Evolutionary conservation across 768 basidiomycete species (phyloP).

Genomic region (Mycena rebaudengoi): DNA sequence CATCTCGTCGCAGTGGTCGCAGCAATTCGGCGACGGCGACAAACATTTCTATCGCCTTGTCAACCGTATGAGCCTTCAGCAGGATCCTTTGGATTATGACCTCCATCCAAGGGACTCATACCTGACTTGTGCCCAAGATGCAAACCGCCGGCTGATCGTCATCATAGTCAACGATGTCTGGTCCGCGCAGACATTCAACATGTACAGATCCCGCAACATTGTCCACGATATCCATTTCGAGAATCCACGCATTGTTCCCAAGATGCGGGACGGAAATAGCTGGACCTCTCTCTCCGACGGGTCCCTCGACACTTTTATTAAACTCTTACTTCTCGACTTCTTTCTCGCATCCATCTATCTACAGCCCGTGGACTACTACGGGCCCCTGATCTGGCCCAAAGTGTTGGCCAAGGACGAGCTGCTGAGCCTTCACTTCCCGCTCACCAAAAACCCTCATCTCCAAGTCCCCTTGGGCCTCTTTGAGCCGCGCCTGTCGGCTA

Average conservation of each 20-base stretch:
- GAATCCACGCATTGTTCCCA: slow-evolving; percentile 15
- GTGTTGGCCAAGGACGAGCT: slow-evolving; percentile 10
- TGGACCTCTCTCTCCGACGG: slow-evolving; percentile 15
- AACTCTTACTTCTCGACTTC: slow-evolving; percentile 14
- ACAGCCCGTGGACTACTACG: slow-evolving; percentile 15
- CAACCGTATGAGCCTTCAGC: slow-evolving; percentile 14
- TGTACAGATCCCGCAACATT: slow-evolving; percentile 12
- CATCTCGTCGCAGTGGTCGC: slow-evolving; percentile 15
- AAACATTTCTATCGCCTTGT: slow-evolving; percentile 13
- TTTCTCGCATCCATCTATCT: slow-evolving; percentile 13
- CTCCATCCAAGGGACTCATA: slow-evolving; percentile 13
- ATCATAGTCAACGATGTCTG: slow-evolving; percentile 14
- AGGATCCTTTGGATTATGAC: slow-evolving; percentile 14
- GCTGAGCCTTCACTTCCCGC: slow-evolving; percentile 8
- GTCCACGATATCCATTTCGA: slow-evolving; percentile 10
- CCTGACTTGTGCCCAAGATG: slow-evolving; percentile 14
- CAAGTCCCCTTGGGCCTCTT: slow-evolving; percentile 14
- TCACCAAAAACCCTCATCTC: slow-evolving; percentile 11
- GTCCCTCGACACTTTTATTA: slow-evolving; percentile 13
- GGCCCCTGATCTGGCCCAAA: slow-evolving; percentile 10
- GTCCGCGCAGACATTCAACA: slow-evolving; percentile 8
- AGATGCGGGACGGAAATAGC: slow-evolving; percentile 10
- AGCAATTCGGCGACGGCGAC: slow-evolving; percentile 9
- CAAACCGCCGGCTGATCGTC: slow-evolving; percentile 8
- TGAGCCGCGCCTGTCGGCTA: slow-evolving; percentile 9